Conservation (phyloP, 441 rosid genomes). For the Oxalis stricta region DNA sequence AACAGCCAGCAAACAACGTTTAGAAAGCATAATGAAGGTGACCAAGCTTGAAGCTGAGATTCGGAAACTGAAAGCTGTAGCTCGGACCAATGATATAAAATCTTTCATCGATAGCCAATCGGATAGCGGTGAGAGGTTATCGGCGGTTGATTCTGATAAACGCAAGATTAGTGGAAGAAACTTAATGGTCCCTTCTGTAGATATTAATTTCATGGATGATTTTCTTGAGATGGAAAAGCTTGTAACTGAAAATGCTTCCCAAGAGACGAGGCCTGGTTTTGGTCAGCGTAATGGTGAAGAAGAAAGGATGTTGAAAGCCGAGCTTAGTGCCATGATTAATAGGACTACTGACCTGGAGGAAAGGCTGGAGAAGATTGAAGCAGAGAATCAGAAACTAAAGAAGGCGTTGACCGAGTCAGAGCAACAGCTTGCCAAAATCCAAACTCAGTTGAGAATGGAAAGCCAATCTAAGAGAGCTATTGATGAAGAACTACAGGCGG, state of each 20-base stretch:
- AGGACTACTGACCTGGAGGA: conserved; percentile 49
- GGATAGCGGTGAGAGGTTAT: conserved; percentile 36
- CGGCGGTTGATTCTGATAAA: conserved; percentile 34
- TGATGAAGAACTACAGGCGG: no score
- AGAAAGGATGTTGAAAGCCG: conserved; percentile 25
- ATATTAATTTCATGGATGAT: conserved; percentile 77
- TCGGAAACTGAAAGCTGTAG: conserved; percentile 43
- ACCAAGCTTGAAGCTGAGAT: conserved; percentile 79
- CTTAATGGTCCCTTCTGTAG: conserved; percentile 28
- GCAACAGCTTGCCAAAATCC: conserved; percentile 23
- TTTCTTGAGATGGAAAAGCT: conserved; percentile 95
- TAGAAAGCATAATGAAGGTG: conserved; percentile 65
- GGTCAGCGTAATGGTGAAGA: conserved; percentile 17
- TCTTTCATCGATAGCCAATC: conserved; percentile 58
- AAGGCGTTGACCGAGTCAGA: conserved; percentile 32
- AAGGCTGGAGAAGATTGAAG: conserved; percentile 42
- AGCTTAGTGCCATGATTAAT: conserved; percentile 31
- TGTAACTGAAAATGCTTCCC: conserved; percentile 30
- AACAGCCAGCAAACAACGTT: conserved; percentile 72
- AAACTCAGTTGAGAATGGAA: conserved; percentile 31
- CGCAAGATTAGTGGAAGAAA: conserved; percentile 20
- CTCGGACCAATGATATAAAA: conserved; percentile 25
- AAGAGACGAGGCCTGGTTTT: conserved; percentile 16
- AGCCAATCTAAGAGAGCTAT: conserved; percentile 27
- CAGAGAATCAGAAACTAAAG: conserved; percentile 38